Evolutionary conservation across 2,329 filamentous ascomycete genomes (phyloP), one percentile per base, ranked within the genome.

Genomic region (Sclerotinia subarctica): DNA sequence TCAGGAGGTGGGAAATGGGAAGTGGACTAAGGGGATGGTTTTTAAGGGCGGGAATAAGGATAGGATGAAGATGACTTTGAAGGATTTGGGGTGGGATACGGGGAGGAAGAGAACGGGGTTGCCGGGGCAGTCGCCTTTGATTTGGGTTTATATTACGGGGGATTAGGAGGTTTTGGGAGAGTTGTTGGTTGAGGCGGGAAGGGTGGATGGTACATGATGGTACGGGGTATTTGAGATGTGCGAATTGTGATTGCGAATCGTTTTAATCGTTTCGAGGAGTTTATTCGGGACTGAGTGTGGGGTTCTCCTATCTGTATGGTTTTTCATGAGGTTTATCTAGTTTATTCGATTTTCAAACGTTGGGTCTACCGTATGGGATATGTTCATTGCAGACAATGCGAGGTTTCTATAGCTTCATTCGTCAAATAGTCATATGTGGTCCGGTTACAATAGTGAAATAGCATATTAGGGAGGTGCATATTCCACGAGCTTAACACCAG

Each of bases 111-210:
- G 47, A 24, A 86, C 85, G 0, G 67, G 53, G 10, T 76, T 80
- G 21, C 74, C 77, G 0, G 81, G 81, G 0, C 80, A 81, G 72
- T 84, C 83, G 76, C 83, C 83, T 0, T 81, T 87, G 3, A 83
- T 88, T n/a, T 88, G 85, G 76, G 70, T 89, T 21, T 89, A 86
- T 81, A 79, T 88, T 66, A 84, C 82, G 24, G 87, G 85, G 76
- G 82, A 73, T 60, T 75, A 47, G 46, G 26, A 68, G 54, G 19
- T 1, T 57, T 59, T 15, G 2, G 21, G 19, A 5, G 35, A 42
- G 38, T 42, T 42, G 3, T 42, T 17, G 13, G 5, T 5, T 13
- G 35, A 3, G 24, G 2, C 2, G 29, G 29, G 29, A 29, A 29
- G 29, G 29, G 29, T 29, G 29, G 29, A 5, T 29, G 29, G 6